Base-by-base conservation (phyloP, 495 filamentous ascomycete genomes). In the Lasiosphaeris hirsuta region DNA sequence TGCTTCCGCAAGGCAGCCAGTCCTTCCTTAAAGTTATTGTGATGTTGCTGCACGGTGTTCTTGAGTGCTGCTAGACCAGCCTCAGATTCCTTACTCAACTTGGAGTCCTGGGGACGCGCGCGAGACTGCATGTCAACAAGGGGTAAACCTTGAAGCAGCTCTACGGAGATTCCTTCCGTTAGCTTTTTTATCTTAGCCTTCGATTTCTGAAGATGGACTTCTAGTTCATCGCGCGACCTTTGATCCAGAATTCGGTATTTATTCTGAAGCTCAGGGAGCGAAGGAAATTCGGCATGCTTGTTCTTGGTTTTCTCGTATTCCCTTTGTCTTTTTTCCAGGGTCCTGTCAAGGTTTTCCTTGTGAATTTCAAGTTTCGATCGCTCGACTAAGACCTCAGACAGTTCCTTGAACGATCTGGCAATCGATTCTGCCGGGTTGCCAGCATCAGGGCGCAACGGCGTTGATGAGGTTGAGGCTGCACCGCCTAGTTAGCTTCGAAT, bases 211-310 rank as follows among this genome's bases (percentile, higher is more conserved):
- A 49, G 4, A 4, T 40, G 10, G 4, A 54, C 48, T 10, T 54
- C 40, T 13, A 55, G 10, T 1, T 15, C 49, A 19, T 60, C 48
- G 14, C 46, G 50, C 9, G 39, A 11, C 17, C 37, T 33, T 13
- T 44, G 23, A 48, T 50, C 51, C 37, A 58, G 51, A 10, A 17
- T 9, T n/a, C 43, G 23, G 37, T 54, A 55, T 50, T 58, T 60
- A 10, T 61, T 66, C 30, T 69, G 67, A 7, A 73, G 45, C 39
- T 73, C 70, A 0, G 65, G 58, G 0, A 70, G 17, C 5, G 67
- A 68, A 10, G 69, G 65, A 19, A 71, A 70, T 4, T 68, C 67
- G n/a, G 57, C 57, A 54, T 63, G 58, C 34, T 65, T 70, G 1
- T 42, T 37, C 42, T 39, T 56, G 0, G 62, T 51, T 30, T 47